Conservation (phyloP, 768 basidiomycete genomes). For the Nevesoporus exiguus region DNA sequence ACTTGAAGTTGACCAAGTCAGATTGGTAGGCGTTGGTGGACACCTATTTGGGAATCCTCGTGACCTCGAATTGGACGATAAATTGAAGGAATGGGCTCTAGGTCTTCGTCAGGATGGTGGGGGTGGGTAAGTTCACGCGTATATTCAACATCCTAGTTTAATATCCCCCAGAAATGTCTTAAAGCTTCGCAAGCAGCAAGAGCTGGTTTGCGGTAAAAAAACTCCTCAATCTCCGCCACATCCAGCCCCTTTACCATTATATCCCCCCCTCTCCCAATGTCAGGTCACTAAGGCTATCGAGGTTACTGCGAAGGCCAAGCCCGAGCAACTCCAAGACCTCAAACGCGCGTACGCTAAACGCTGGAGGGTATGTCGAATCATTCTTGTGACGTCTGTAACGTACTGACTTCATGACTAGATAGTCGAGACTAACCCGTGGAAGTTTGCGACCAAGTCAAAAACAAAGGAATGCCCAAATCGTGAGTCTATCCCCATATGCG, state of each 20-base stretch:
- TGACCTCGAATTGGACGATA: conserved; percentile 38
- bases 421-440: conserved; percentile 12
- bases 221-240: conserved; percentile 3
- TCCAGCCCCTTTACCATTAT: conserved; percentile 2
- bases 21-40: conserved; percentile 40
- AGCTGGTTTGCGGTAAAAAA: conserved; percentile 6
- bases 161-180: conserved; percentile 37
- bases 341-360: conserved; percentile 22
- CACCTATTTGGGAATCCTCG: conserved; percentile 50
- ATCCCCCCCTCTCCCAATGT: conserved; percentile 1
- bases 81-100: conserved; percentile 49
- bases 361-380: conserved; percentile 21
- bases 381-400: neutral
- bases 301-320: conserved; percentile 3
- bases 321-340: conserved; percentile 7
- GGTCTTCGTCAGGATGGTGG: conserved; percentile 58
- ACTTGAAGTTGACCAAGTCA: conserved; percentile 49
- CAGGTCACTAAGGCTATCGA: neutral
- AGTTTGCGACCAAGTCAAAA: conserved; percentile 10
- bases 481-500: conserved; percentile 5
- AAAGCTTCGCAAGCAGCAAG: conserved; percentile 43
- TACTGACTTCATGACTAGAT: conserved; percentile 12
- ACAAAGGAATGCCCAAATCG: conserved; percentile 5
- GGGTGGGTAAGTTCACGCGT: conserved; percentile 48
- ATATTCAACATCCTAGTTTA: neutral